These are phyloP conservation scores for Populus hybrid DNA, from an alignment of 441 rosid genomes.

Conservation along the genomic window DNA sequence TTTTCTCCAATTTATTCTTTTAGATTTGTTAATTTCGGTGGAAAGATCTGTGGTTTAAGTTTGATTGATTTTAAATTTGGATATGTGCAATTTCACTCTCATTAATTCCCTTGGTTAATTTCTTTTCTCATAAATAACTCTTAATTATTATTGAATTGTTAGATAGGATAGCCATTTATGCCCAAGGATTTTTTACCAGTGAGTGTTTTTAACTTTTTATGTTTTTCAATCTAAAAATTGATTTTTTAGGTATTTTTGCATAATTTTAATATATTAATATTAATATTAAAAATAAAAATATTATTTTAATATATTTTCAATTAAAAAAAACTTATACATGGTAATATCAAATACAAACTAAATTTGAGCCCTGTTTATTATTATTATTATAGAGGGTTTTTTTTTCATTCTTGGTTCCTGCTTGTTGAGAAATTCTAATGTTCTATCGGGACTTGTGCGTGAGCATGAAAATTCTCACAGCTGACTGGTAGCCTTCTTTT, in stretches of 20 bases:
- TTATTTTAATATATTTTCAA: no score
- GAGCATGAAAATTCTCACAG: background rate
- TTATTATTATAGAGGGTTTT: background rate
- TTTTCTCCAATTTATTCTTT: no score
- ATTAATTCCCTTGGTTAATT: no score
- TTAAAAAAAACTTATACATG: no score
- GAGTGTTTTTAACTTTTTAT: background rate
- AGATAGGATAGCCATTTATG: background rate
- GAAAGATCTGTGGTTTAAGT: constrained; percentile 4
- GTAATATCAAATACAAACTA: no score
- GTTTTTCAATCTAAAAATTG: background rate
- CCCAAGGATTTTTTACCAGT: background rate
- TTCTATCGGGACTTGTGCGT: background rate
- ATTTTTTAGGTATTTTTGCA: no score
- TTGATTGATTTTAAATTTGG: background rate
- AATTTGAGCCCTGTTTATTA: background rate
- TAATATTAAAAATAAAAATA: no score
- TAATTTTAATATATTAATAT: no score
- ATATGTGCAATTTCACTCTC: background rate
- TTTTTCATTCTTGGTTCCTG: background rate
- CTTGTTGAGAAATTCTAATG: background rate
- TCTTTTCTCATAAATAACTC: no score
- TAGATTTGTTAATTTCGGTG: background rate
- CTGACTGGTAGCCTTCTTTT: no score
- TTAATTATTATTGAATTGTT: background rate